Conservation (phyloP, 1,139 yeast genomes). For the Pichia sorboxylosa region DNA sequence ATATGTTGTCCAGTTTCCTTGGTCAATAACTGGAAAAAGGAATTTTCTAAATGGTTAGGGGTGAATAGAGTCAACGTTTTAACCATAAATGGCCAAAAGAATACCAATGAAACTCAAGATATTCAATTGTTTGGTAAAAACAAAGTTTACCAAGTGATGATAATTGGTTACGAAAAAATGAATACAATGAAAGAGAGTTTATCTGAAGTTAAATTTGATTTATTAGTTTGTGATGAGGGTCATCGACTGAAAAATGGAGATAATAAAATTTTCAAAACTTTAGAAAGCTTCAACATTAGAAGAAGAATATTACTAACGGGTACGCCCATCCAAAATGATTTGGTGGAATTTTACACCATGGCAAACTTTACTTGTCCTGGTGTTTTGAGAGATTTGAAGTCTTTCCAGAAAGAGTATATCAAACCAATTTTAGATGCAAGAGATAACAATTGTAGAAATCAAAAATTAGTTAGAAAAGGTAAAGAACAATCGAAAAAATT, state of each 20-base stretch:
- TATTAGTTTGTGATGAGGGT: constrained; percentile 90
- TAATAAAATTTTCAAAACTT: constrained; percentile 58
- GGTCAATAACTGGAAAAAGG: constrained; percentile 78
- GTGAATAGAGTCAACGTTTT: constrained; percentile 42
- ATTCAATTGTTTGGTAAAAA: constrained; percentile 52
- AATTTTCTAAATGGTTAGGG: constrained; percentile 86
- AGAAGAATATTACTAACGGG: constrained; percentile 67
- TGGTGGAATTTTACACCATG: constrained; percentile 71
- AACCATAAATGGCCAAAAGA: constrained; percentile 37
- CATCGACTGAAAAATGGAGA: constrained; percentile 66
- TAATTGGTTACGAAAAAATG: constrained; percentile 81
- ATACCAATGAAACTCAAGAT: constrained; percentile 46
- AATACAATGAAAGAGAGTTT: constrained; percentile 47
- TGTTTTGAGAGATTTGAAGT: constrained; percentile 46
- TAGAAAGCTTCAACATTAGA: constrained; percentile 44
- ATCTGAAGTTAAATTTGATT: constrained; percentile 39
- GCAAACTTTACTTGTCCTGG: constrained; percentile 82
- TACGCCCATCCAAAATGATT: constrained; percentile 90
- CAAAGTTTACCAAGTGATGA: constrained; percentile 68
- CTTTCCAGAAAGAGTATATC: constrained; percentile 57
- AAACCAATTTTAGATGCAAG: constrained; percentile 65
- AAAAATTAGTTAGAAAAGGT: constrained; percentile 42
- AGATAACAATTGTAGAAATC: constrained; percentile 55
- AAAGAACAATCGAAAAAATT: constrained; percentile 50
- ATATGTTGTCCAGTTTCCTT: constrained; percentile 90